phyloP scores from a whole-genome alignment of 352 stramenopile genomes.

The Thalassiosira hispida region DNA sequence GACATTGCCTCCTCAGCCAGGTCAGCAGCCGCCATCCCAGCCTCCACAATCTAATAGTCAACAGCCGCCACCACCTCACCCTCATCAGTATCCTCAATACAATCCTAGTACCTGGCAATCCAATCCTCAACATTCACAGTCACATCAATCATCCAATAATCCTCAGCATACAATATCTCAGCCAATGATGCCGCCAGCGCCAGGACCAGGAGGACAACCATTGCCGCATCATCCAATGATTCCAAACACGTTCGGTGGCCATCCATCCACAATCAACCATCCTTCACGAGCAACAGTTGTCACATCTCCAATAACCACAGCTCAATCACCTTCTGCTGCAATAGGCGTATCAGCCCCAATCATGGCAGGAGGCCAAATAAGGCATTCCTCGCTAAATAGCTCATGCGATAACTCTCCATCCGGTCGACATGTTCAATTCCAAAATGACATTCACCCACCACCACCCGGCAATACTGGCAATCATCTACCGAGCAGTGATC shows the following conservation, averaged over 20 bases:
- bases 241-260: background rate
- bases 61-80: background rate
- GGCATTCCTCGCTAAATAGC: conserved; percentile 2
- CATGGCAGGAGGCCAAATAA: background rate
- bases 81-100: conserved; percentile 2
- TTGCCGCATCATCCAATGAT: background rate
- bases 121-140: background rate
- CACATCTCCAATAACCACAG: too few relatives aligned
- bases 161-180: conserved; percentile 15
- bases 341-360: background rate
- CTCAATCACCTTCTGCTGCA: background rate
- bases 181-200: conserved; percentile 6
- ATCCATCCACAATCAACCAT: background rate
- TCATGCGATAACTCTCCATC: background rate
- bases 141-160: background rate
- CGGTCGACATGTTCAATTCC: conserved; percentile 31
- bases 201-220: background rate
- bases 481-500: too few relatives aligned
- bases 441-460: background rate
- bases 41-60: background rate
- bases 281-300: too few relatives aligned
- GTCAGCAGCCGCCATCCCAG: background rate
- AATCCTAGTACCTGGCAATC: background rate
- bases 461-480: background rate
- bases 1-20: background rate